Evolutionary conservation across 2,329 filamentous ascomycete genomes (phyloP).

Genomic region (Alternaria infectoria): DNA sequence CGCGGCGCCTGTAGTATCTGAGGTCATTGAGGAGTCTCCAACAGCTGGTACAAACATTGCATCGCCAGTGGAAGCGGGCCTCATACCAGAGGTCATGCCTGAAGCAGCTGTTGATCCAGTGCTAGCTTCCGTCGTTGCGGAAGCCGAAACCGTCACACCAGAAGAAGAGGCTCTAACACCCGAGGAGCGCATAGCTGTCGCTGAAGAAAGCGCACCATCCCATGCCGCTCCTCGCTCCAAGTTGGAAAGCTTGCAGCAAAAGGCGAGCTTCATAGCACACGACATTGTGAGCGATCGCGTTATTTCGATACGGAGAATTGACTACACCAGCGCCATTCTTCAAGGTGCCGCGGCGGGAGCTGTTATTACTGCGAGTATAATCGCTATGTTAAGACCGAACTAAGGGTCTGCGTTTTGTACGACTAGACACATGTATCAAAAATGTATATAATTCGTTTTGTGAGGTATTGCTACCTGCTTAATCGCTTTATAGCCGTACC

Average conservation of each 20-base stretch:
- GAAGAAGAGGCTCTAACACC: constrained; percentile 11
- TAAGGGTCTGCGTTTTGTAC: constrained; percentile 12
- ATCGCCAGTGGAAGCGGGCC: constrained; percentile 1
- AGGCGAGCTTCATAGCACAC: constrained; percentile 25
- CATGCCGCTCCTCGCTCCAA: constrained; percentile 11
- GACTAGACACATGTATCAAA: constrained; percentile 2
- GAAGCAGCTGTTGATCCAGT: constrained; percentile 6
- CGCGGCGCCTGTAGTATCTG: constrained; percentile 4
- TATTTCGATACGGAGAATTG: constrained; percentile 54
- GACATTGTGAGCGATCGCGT: constrained; percentile 53
- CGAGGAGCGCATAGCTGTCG: constrained; percentile 23
- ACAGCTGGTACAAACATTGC: constrained; percentile 6
- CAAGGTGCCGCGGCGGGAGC: constrained; percentile 53
- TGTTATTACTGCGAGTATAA: constrained; percentile 38
- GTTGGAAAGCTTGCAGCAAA: constrained; percentile 30
- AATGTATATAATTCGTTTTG: neutral
- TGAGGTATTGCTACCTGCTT: neutral
- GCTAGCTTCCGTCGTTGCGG: constrained; percentile 8
- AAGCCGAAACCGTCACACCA: constrained; percentile 6
- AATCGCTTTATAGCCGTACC: neutral
- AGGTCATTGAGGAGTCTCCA: constrained; percentile 15
- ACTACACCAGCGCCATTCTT: constrained; percentile 54
- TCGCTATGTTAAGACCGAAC: constrained; percentile 31
- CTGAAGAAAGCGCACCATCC: constrained; percentile 16
- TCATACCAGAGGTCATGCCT: constrained; percentile 1